Base-by-base conservation (phyloP, 495 filamentous ascomycete genomes). In the Lasiosphaeria miniovina region DNA sequence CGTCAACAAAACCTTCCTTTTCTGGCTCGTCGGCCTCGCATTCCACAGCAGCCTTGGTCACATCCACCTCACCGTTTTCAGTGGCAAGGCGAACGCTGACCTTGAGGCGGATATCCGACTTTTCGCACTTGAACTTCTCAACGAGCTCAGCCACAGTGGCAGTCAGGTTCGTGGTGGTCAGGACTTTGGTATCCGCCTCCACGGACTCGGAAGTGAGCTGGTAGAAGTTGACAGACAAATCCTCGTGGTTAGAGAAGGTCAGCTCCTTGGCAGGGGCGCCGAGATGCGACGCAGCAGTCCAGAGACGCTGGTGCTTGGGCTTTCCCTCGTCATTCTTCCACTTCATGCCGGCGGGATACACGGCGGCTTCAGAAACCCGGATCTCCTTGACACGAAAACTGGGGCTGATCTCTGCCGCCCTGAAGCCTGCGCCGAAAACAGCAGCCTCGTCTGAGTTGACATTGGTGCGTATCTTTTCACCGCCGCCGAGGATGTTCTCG, bases 321-420 rank as follows among this genome's bases (percentile, higher is more conserved):
- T 80, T 82, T n/a, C 76, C 84, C 78, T 82, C 87, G 81, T 73
- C 82, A 73, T 71, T 88, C 70, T 64, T 90, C 86, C 82, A 97
- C 64, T 84, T 88, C 63, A 94, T 81, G 41, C 85, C 83, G 40
- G 89, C 80, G 6, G 88, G 76, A 69, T 94, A 96, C 15, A 74
- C 74, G 38, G 91, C 86, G 14, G 76, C 82, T 60, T 99, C 94
- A 55, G 74, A 82, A 49, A 88, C 82, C 55, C 88, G 82, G 61
- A 99, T 98, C 65, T 98, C 95, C 80, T 96, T 99, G 66, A 99
- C 95, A 54, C 90, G 86, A 82, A 99, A 99, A 68, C 86, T 91
- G 40, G 93, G 91, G 74, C 89, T 95, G 52, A 98, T 81, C 61
- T 87, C 87, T 51, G 95, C 95, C 35, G 88, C 95, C 69, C 91